Evolutionary conservation across 768 basidiomycete genomes (phyloP), one percentile per base, ranked within the genome.

Genomic region (Amyloporia xantha): DNA sequence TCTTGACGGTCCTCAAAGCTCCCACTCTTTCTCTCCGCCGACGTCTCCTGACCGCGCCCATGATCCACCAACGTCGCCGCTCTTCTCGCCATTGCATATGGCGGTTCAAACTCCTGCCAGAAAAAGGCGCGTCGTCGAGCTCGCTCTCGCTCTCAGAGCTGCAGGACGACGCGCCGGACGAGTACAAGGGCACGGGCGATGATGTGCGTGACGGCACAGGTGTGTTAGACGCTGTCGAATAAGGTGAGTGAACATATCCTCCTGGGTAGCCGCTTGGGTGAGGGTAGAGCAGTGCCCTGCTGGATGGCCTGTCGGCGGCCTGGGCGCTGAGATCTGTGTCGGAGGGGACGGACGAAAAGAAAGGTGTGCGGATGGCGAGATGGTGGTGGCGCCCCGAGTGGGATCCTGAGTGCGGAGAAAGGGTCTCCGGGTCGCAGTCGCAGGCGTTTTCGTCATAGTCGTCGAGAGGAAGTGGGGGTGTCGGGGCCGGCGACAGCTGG

Each of bases 141-240:
- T 67, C 40, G 71, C 58, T 85, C 54, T 88, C 86, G 54, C 71
- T 76, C 50, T 86, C 86, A 2, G 74, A 74, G 55, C 75, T 79
- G 26, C 78, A 76, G 5, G 78, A 77, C 28, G 78, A 68, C 19
- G 67, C 68, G 51, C 69, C 66, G 10, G 72, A 68, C 30, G 76
- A 64, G 55, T 78, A 77, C 44, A 75, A 72, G 30, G 79, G 77
- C 10, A 75, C 65, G 5, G 84, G 86, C 0, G 86, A 85, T 12
- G 71, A 58, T 11, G 78, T 69, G 42, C 83, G 79, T 7, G 86
- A 84, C n/a, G 75, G 76, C 12, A 76, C 52, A n/a, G 84, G 79
- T 1, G 82, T 75, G 26, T 57, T 63, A 41, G 65, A 59, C 15
- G 61, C 61, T 20, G 68, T 63, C 2, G 67, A 67, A 36, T 55